Percentiles rank a stretch among this genome's conserved stretches.
Conservation (phyloP, 768 basidiomycete species). For the Suillus variegatus region DNA sequence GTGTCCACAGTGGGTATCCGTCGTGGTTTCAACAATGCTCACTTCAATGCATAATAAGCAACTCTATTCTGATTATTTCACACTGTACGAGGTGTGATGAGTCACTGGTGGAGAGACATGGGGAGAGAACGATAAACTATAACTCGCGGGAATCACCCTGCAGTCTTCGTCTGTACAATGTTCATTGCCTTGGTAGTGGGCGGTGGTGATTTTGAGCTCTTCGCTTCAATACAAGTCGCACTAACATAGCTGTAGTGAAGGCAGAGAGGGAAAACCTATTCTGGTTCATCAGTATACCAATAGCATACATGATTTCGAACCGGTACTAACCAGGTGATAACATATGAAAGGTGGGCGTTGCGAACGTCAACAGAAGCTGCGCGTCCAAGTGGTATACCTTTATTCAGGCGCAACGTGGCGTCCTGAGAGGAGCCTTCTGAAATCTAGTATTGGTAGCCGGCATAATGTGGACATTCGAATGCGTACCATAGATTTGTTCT, state of each 20-base stretch:
- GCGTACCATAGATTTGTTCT: conserved; percentile 88
- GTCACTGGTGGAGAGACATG: neutral
- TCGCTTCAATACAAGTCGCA: conserved; percentile 61
- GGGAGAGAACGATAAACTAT: neutral
- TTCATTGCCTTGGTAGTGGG: conserved; percentile 53
- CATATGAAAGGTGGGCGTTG: conserved; percentile 94
- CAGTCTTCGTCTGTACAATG: neutral
- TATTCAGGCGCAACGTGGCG: conserved; percentile 53
- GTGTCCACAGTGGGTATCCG: neutral
- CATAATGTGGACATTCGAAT: neutral
- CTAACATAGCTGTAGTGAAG: conserved; percentile 83
- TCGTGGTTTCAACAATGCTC: too few species aligned
- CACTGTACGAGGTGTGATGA: neutral
- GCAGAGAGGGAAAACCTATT: conserved; percentile 87
- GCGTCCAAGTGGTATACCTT: conserved; percentile 86
- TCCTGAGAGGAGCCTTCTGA: conserved; percentile 87
- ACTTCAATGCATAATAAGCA: neutral
- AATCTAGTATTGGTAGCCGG: conserved; percentile 11
- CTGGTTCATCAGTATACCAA: neutral
- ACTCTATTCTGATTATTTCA: neutral
- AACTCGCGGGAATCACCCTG: neutral
- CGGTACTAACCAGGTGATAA: conserved; percentile 80
- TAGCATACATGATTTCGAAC: conserved; percentile 1
- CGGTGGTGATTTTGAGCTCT: conserved; percentile 46
- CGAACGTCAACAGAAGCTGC: conserved; percentile 82